Evolutionary conservation across 768 basidiomycete species (phyloP).

Genomic region (Nidularia sp.): DNA sequence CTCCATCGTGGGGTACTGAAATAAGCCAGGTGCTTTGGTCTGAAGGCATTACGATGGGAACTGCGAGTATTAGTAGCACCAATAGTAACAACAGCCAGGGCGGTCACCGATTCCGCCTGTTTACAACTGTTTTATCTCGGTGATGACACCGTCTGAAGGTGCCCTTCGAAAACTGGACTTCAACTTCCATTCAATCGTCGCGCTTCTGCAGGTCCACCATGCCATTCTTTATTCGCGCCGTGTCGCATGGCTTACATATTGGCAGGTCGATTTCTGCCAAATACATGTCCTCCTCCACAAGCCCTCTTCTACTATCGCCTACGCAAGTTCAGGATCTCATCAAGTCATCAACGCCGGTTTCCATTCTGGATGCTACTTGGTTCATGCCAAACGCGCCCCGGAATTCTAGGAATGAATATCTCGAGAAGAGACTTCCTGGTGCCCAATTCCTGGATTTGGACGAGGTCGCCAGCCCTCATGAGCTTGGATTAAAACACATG

Average conservation of each 20-base stretch:
- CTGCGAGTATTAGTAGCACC: no score
- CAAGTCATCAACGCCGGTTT: slow-evolving; percentile 28
- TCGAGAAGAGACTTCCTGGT: slow-evolving; percentile 60
- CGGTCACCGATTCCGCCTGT: no score
- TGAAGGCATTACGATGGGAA: slow-evolving; percentile 69
- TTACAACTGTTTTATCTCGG: no score
- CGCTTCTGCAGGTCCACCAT: no score
- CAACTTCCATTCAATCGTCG: no score
- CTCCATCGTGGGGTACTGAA: slow-evolving; percentile 81
- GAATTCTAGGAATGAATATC: slow-evolving; percentile 66
- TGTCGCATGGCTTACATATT: background rate
- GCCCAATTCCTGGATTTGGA: slow-evolving; percentile 81
- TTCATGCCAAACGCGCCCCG: slow-evolving; percentile 89
- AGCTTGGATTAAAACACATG: slow-evolving; percentile 90
- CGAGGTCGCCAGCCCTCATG: slow-evolving; percentile 66
- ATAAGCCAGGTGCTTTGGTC: slow-evolving; percentile 95
- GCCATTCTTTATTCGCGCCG: background rate
- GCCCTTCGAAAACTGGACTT: no score
- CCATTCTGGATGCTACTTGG: slow-evolving; percentile 80
- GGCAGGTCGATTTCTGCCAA: slow-evolving; percentile 6
- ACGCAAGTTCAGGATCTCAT: slow-evolving; percentile 34
- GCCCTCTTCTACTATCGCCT: slow-evolving; percentile 53
- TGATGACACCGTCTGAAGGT: no score
- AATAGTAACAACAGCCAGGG: no score
- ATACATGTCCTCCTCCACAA: slow-evolving; percentile 32